Base-by-base conservation (phyloP, 2,329 filamentous ascomycete species). In the Neopestalotiopsis clavispora region DNA sequence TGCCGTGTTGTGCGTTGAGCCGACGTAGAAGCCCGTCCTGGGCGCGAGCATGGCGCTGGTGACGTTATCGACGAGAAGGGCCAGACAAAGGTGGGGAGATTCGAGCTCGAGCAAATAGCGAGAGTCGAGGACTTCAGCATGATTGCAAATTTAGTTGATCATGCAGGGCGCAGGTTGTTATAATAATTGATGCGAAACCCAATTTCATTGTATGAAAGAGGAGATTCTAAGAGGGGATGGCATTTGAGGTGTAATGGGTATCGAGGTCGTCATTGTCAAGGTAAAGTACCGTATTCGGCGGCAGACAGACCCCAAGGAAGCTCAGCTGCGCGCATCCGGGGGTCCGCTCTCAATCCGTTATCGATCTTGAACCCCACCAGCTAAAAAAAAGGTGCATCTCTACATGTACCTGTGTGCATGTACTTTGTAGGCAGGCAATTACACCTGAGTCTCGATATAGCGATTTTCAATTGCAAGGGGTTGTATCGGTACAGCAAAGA, bases 101-200 rank as follows among this genome's bases (percentile, higher is more conserved):
- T 71, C 62, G 69, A 70, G 61, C 66, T 71, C 52, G 75, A 74
- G 67, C 72, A 78, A 40, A 80, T 65, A 52, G 75, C 72, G 64
- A 75, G 58, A 12, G 76, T 68, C 12, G 78, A 72, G 66, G 77
- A 78, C 63, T 74, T 77, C 67, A 77, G 66, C 63, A 74, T 69
- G 76, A 78, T 78, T 63, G 60, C 76, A 70, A 72, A 69, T 40
- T 60, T 56, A 17, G 59, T 49, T 28, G 38, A 34, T 45, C 45
- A 52, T 52, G 45, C 45, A 52, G 45, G 45, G 45, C n/a, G 7
- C 45, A 52, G n/a, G 9, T 17, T 52, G 45, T 20, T 28, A 9
- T 9, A n/a, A 52, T 14, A 23, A 9, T 52, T 7, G 45, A 52
- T 52, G 17, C 45, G n/a, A 52, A 52, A 23, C 20, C 9, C 6